Evolutionary conservation across 192 early-diverging fungal species (phyloP).

Genomic region (Oehlia diaphana): DNA sequence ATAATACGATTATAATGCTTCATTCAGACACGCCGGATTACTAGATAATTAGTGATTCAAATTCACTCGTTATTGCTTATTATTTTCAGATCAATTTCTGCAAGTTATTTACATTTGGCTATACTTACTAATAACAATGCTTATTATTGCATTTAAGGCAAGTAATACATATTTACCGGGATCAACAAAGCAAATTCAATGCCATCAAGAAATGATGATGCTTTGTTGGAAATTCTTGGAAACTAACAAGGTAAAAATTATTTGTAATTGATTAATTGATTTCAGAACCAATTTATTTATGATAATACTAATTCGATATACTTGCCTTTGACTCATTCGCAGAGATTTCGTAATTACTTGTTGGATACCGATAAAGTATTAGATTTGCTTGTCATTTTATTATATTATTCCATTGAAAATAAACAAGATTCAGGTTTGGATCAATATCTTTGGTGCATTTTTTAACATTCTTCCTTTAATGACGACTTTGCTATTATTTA

Average conservation of each 20-base stretch:
- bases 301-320: background rate
- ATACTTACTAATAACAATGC: background rate
- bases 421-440: slow-evolving; percentile 56
- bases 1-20: no score
- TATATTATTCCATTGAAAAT: slow-evolving; percentile 65
- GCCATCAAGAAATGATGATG: slow-evolving; percentile 72
- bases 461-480: background rate
- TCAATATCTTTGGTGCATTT: background rate
- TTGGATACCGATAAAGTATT: slow-evolving; percentile 63
- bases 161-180: slow-evolving; percentile 76
- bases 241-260: slow-evolving; percentile 62
- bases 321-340: background rate
- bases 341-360: slow-evolving; percentile 66
- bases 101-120: background rate
- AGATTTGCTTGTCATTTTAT: slow-evolving; percentile 58
- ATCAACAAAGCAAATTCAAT: slow-evolving; percentile 66
- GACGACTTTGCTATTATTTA: slow-evolving; percentile 9
- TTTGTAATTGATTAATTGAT: background rate
- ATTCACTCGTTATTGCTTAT: background rate
- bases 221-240: slow-evolving; percentile 86
- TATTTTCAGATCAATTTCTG: no score
- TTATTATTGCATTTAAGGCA: slow-evolving; percentile 39
- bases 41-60: background rate
- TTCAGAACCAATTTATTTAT: background rate
- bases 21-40: no score